Percentiles rank a stretch among this genome's conserved stretches.
Conservation (phyloP, 2,329 filamentous ascomycete species). For the Aspergillus jensenii region DNA sequence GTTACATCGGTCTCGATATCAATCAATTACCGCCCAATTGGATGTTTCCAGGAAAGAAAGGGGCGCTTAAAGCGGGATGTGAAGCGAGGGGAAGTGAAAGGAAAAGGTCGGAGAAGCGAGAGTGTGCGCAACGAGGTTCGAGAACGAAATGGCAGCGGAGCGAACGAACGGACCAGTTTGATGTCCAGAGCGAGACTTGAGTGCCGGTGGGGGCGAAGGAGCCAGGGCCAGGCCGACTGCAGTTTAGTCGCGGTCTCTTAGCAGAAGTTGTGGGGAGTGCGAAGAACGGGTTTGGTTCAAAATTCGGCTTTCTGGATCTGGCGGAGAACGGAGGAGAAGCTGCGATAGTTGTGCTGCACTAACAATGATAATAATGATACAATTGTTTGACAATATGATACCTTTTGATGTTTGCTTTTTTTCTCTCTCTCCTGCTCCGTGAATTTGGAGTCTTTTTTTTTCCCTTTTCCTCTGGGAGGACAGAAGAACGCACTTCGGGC, state of each 20-base stretch:
- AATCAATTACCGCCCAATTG: slow-evolving; percentile 17
- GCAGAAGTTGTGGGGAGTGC: slow-evolving; percentile 9
- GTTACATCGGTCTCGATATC: slow-evolving; percentile 25
- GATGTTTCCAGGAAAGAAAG: slow-evolving; percentile 1
- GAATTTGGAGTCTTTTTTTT: background rate
- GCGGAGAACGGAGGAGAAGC: background rate
- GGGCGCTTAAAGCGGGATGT: slow-evolving; percentile 1
- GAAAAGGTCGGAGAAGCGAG: slow-evolving; percentile 1
- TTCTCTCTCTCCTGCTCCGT: background rate
- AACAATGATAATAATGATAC: slow-evolving; percentile 11
- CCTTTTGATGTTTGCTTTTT: slow-evolving; percentile 5
- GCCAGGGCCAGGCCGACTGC: slow-evolving; percentile 8
- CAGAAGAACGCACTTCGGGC: no score
- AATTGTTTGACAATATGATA: background rate
- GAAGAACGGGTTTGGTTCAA: slow-evolving; percentile 1
- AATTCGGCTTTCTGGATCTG: background rate
- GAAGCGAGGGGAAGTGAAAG: slow-evolving; percentile 3
- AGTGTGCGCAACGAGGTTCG: slow-evolving; percentile 6
- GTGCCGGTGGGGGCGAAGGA: slow-evolving; percentile 10
- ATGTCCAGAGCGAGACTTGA: slow-evolving; percentile 6
- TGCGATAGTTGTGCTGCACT: background rate
- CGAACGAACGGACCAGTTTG: slow-evolving; percentile 5
- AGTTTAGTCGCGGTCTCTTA: slow-evolving; percentile 5
- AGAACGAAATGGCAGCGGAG: slow-evolving; percentile 7
- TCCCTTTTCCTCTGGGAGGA: background rate